Base-by-base conservation (phyloP, 2,329 filamentous ascomycete species). In the Aspergillus aculeatinus region DNA sequence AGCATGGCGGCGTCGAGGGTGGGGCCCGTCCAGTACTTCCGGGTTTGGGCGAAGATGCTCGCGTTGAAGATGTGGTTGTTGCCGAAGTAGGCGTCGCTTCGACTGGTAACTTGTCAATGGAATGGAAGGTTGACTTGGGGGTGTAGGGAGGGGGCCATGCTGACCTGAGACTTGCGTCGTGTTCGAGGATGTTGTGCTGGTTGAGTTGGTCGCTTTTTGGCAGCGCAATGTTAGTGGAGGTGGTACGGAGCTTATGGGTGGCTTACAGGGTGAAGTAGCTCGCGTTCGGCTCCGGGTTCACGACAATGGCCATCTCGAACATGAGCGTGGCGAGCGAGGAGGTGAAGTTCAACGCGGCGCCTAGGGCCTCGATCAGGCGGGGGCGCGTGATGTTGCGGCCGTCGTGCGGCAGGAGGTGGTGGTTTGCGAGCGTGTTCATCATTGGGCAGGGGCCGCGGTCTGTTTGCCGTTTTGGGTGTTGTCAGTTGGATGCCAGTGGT, bases 341-440 rank as follows among this genome's bases (percentile, higher is more conserved):
- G n/a, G 62, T 61, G 31, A 67, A 59, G 21, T 67, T 65, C 42
- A 67, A 39, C 0, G 55, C 63, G 0, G 25, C 39, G 1, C 29
- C 48, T 3, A 67, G 27, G 3, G 49, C 65, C 11, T 49, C 6
- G 5, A 65, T 27, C 4, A 66, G 21, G 1, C 23, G 49, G 1
- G 60, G 27, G 5, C 57, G 54, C 11, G 65, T 79, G 55, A 82
- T 70, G 64, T 80, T 73, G 49, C 70, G 73, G 44, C 81, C 81
- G 56, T 80, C 68, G 52, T 75, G 81, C 3, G 79, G 80, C 1
- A 84, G 74, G 58, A 79, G 81, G 14, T 77, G 78, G 60, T 83
- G 79, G 65, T 83, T 84, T 4, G 81, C 78, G n/a, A 84, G 70
- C 0, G 81, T 77, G 66, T 84, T 84, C 58, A 83, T 70, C 76